Conservation (phyloP, 1,284 basidiomycete species). For the Gomphus bonarii region DNA sequence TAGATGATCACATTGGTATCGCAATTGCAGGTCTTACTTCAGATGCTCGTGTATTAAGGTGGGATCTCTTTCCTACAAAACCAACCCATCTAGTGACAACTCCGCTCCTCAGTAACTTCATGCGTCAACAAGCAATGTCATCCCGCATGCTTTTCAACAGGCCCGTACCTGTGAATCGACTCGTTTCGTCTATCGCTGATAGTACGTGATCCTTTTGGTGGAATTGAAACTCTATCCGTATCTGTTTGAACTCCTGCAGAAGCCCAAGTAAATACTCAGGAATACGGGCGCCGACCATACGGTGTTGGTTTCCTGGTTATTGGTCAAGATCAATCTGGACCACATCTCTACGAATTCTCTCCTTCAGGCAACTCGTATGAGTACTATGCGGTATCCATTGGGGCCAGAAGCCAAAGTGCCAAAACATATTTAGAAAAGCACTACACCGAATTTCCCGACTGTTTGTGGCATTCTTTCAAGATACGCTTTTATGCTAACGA, state of each 20-base stretch:
- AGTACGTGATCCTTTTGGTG: constrained; percentile 49
- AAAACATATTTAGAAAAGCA: constrained; percentile 98
- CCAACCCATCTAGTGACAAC: not conserved
- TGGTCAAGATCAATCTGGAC: constrained; percentile 89
- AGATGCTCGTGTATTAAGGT: constrained; percentile 96
- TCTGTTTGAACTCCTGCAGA: constrained; percentile 37
- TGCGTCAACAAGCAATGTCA: constrained; percentile 97
- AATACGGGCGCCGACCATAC: constrained; percentile 95
- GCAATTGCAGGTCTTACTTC: constrained; percentile 97
- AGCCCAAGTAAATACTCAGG: constrained; percentile 98
- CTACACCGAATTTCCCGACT: constrained; percentile 77
- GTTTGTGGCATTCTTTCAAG: constrained; percentile 36
- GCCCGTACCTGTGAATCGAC: constrained; percentile 86
- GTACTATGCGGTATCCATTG: constrained; percentile 98
- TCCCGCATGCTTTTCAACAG: constrained; percentile 93
- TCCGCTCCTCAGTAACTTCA: constrained; percentile 71
- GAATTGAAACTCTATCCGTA: constrained; percentile 2
- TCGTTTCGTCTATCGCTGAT: constrained; percentile 91
- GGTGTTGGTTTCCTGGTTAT: constrained; percentile 98
- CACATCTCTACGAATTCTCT: constrained; percentile 97
- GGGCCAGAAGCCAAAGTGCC: constrained; percentile 93
- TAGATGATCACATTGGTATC: constrained; percentile 98
- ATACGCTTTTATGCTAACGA: constrained; percentile 1
- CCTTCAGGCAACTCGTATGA: constrained; percentile 97
- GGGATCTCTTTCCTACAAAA: constrained; percentile 14